These are phyloP conservation scores for Obelidium mucronatum DNA, from an alignment of 192 early-diverging fungal species.

Conservation along the genomic window DNA sequence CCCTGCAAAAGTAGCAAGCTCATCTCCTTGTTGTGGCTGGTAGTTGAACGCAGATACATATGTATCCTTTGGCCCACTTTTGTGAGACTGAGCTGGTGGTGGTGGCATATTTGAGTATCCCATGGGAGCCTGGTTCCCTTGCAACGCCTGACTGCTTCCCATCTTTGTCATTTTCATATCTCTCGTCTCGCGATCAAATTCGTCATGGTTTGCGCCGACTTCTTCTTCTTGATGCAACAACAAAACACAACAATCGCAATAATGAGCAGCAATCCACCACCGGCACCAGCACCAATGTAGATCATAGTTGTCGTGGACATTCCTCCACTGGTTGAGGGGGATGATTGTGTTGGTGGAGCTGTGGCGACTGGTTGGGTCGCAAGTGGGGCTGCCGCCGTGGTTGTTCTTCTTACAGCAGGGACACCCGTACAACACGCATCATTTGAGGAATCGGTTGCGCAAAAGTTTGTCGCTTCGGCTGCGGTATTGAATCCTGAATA, in stretches of 20 bases:
- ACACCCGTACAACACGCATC: too few species aligned
- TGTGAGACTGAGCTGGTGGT: background rate
- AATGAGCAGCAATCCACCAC: conserved; percentile 8
- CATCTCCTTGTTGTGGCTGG: conserved; percentile 4
- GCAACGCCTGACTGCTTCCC: background rate
- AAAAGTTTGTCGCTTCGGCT: conserved; percentile 13
- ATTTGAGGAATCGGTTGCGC: conserved; percentile 9
- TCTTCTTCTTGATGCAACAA: conserved; percentile 24
- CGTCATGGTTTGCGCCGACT: background rate
- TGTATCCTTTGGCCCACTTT: background rate
- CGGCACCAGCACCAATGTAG: conserved; percentile 22
- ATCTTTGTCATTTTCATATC: background rate
- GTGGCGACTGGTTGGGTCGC: background rate
- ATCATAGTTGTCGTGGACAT: conserved; percentile 4
- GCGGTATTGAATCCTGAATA: conserved; percentile 21
- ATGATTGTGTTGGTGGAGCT: conserved; percentile 1
- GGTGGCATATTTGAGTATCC: background rate
- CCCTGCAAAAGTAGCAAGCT: background rate
- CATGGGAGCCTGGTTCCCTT: background rate
- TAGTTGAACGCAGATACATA: conserved; percentile 7
- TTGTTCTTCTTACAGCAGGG: conserved; percentile 10
- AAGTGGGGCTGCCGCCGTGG: background rate
- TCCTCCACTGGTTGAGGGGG: background rate
- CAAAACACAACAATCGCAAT: conserved; percentile 9
- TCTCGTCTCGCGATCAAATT: background rate